Evolutionary conservation across 1,284 basidiomycete genomes (phyloP).

Genomic region (Puccinia triticina): DNA sequence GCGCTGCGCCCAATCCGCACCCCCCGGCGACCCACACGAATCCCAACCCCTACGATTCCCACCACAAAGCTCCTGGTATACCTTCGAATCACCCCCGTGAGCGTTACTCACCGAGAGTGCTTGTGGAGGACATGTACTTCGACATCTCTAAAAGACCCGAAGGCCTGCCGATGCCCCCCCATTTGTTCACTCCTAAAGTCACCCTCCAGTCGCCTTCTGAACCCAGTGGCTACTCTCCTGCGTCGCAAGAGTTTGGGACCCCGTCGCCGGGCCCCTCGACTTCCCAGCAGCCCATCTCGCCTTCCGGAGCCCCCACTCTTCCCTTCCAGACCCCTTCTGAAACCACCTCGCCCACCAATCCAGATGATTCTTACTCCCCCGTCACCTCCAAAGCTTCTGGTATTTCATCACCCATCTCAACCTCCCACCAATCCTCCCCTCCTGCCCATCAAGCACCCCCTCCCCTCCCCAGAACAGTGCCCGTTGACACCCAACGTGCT

Average conservation of each 20-base stretch:
- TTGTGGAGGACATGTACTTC: neutral
- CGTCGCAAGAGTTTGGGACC: neutral
- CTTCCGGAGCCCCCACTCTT: too few species aligned
- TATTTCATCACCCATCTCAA: constrained; percentile 18
- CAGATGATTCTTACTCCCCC: neutral
- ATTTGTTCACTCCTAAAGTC: constrained; percentile 25
- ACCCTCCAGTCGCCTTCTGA: constrained; percentile 31
- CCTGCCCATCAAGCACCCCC: neutral
- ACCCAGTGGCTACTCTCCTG: neutral
- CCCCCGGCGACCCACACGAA: neutral
- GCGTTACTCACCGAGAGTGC: constrained; percentile 11
- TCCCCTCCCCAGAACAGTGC: neutral
- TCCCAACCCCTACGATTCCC: neutral
- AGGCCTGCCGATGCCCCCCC: constrained; percentile 10
- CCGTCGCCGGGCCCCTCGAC: constrained; percentile 7
- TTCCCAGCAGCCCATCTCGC: neutral
- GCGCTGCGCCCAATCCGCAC: neutral
- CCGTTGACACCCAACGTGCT: neutral
- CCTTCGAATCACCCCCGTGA: neutral
- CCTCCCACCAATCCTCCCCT: neutral
- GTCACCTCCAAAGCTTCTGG: neutral
- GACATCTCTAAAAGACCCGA: neutral
- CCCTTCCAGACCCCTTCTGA: constrained; percentile 17
- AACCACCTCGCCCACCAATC: constrained; percentile 17
- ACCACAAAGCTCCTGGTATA: neutral